Evolutionary conservation across 2,329 filamentous ascomycete species (phyloP).

Genomic region (Xylariaceae sp.): DNA sequence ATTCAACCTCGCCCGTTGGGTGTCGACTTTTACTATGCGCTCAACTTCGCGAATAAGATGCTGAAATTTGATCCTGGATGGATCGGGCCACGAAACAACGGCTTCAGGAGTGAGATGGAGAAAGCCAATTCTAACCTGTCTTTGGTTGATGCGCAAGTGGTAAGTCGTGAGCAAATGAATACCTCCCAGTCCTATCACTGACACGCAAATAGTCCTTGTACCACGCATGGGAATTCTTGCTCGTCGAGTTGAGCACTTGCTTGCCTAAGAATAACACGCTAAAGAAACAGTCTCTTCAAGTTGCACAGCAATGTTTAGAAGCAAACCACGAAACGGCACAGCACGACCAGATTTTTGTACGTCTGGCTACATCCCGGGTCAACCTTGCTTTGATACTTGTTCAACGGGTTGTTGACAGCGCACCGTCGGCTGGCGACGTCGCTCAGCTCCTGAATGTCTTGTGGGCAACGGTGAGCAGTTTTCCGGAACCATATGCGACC

Average conservation of each 20-base stretch:
- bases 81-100: conserved; percentile 63
- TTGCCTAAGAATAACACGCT: conserved; percentile 50
- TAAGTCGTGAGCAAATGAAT: conserved; percentile 45
- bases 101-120: conserved; percentile 78
- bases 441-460: conserved; percentile 47
- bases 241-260: conserved; percentile 73
- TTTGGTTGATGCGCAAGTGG: conserved; percentile 85
- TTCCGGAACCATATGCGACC: conserved; percentile 49
- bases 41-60: conserved; percentile 70
- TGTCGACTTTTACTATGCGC: conserved; percentile 76
- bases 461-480: conserved; percentile 47
- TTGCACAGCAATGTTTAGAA: conserved; percentile 71
- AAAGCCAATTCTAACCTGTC: conserved; percentile 88
- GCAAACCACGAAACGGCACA: conserved; percentile 71
- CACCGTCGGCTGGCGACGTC: conserved; percentile 45
- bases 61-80: conserved; percentile 75
- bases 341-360: conserved; percentile 76
- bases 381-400: conserved; percentile 79
- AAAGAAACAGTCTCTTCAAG: conserved; percentile 66
- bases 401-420: conserved; percentile 67
- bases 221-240: conserved; percentile 83
- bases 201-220: conserved; percentile 61
- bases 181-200: conserved; percentile 11
- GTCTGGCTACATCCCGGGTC: conserved; percentile 70
- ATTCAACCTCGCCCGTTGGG: conserved; percentile 65